phyloP scores from a whole-genome alignment of 2,329 filamentous ascomycete genomes.

The Pestalotiopsis sp. region DNA sequence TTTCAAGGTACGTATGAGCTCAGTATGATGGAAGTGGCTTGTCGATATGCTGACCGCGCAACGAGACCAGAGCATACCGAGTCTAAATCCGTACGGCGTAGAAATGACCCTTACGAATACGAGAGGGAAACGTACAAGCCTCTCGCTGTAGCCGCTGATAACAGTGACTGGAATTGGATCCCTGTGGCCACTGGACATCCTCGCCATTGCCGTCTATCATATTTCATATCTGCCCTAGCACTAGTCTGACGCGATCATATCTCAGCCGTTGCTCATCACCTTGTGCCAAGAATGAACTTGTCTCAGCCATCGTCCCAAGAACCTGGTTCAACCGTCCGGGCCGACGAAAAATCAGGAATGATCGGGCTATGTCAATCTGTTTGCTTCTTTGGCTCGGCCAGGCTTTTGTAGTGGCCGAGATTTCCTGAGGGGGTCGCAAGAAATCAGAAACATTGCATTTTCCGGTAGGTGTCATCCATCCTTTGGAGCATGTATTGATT shows the following conservation, averaged over 20 bases:
- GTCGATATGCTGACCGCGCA: too few relatives aligned
- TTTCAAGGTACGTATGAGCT: too few relatives aligned
- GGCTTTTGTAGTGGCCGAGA: too few relatives aligned
- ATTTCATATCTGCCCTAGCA: neutral
- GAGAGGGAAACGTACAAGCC: neutral
- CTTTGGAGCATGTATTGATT: neutral
- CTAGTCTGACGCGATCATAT: neutral
- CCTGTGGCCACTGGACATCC: neutral
- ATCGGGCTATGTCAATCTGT: neutral
- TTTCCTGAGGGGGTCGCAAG: too few relatives aligned
- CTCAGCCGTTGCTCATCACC: neutral
- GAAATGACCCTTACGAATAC: too few relatives aligned
- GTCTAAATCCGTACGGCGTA: too few relatives aligned
- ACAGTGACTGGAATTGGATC: too few relatives aligned
- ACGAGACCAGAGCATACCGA: too few relatives aligned
- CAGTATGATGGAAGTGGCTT: too few relatives aligned
- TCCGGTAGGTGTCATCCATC: too few relatives aligned
- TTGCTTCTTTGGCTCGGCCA: neutral
- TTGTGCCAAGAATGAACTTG: neutral
- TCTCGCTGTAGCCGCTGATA: neutral
- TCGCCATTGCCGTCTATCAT: neutral
- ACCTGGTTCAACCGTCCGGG: neutral
- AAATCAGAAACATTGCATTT: too few relatives aligned
- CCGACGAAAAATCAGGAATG: neutral
- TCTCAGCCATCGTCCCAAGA: neutral